These are phyloP conservation scores for Colletotrichum musicola DNA, from an alignment of 2,329 filamentous ascomycete genomes.

Conservation along the genomic window DNA sequence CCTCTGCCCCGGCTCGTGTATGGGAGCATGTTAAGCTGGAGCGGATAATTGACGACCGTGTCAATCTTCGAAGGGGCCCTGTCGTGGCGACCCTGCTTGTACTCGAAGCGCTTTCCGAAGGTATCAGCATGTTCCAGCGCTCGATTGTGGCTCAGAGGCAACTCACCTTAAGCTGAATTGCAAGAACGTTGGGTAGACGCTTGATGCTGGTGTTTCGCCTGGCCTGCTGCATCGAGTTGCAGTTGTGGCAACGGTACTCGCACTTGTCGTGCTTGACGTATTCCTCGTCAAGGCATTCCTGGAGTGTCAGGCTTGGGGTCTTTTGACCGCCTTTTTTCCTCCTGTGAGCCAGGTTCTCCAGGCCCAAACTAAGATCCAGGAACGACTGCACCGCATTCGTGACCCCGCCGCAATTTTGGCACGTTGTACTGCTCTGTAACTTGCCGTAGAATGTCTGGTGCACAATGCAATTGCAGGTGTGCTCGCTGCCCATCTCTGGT, in stretches of 20 bases:
- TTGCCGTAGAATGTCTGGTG: slow-evolving; percentile 96
- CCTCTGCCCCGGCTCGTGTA: slow-evolving; percentile 79
- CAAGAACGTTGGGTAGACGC: slow-evolving; percentile 86
- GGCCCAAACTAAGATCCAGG: slow-evolving; percentile 87
- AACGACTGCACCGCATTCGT: slow-evolving; percentile 90
- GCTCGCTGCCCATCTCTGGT: slow-evolving; percentile 69
- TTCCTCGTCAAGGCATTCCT: slow-evolving; percentile 84
- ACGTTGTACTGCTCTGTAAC: slow-evolving; percentile 90
- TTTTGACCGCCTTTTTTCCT: slow-evolving; percentile 66
- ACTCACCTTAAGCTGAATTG: slow-evolving; percentile 89
- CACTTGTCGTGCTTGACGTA: slow-evolving; percentile 91
- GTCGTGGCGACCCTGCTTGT: slow-evolving; percentile 73
- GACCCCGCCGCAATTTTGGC: slow-evolving; percentile 85
- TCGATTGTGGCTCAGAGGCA: background rate
- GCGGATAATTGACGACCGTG: slow-evolving; percentile 85
- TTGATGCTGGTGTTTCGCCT: slow-evolving; percentile 88
- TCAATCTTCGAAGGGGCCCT: slow-evolving; percentile 87
- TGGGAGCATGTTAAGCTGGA: slow-evolving; percentile 89
- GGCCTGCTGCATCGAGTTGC: slow-evolving; percentile 81
- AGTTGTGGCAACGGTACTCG: slow-evolving; percentile 88
- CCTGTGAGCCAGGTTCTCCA: slow-evolving; percentile 82
- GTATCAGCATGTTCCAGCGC: slow-evolving; percentile 22
- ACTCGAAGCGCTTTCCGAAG: slow-evolving; percentile 74
- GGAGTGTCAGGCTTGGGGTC: slow-evolving; percentile 66
- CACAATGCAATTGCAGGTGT: slow-evolving; percentile 87